These are phyloP conservation scores for Ulvella scutata DNA, from an alignment of 139 green algal species.

Conservation along the genomic window DNA sequence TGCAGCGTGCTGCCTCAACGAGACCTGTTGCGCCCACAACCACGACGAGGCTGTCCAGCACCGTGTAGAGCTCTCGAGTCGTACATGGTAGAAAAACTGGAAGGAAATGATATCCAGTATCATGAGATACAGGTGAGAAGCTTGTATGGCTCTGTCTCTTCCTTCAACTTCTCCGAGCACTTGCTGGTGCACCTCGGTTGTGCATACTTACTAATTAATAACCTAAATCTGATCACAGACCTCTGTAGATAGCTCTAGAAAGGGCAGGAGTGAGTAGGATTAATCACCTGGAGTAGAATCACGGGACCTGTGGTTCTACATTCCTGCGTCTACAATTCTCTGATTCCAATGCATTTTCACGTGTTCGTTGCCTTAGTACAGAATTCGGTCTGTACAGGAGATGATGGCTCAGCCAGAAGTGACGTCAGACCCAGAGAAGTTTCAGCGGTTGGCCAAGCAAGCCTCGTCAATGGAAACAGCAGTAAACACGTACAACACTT, in stretches of 20 bases:
- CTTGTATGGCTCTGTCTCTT: neutral
- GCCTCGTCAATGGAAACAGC: slow-evolving; percentile 50
- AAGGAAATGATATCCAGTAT: slow-evolving; percentile 18
- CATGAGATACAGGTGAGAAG: slow-evolving; percentile 12
- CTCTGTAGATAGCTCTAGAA: neutral
- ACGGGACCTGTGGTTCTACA: neutral
- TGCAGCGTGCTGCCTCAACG: too few relatives aligned
- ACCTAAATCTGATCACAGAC: neutral
- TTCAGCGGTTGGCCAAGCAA: slow-evolving; percentile 40
- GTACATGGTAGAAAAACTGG: slow-evolving; percentile 44
- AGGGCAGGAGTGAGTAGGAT: neutral
- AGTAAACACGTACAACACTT: slow-evolving; percentile 35
- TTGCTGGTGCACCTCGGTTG: neutral
- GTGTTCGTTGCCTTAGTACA: neutral
- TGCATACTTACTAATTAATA: neutral
- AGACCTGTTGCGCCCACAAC: too few relatives aligned
- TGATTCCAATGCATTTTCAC: neutral
- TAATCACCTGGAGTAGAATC: neutral
- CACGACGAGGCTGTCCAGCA: too few relatives aligned
- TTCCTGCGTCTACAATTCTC: neutral
- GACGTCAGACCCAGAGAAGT: slow-evolving; percentile 5
- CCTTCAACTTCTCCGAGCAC: neutral
- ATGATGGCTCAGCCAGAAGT: slow-evolving; percentile 9
- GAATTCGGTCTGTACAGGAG: neutral
- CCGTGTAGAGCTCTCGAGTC: slow-evolving; percentile 21